Percentiles rank a stretch among this genome's conserved stretches.
These are phyloP conservation scores for Chlamydomonas sphaeroides DNA, from an alignment of 139 green algal species.

Conservation along the genomic window DNA sequence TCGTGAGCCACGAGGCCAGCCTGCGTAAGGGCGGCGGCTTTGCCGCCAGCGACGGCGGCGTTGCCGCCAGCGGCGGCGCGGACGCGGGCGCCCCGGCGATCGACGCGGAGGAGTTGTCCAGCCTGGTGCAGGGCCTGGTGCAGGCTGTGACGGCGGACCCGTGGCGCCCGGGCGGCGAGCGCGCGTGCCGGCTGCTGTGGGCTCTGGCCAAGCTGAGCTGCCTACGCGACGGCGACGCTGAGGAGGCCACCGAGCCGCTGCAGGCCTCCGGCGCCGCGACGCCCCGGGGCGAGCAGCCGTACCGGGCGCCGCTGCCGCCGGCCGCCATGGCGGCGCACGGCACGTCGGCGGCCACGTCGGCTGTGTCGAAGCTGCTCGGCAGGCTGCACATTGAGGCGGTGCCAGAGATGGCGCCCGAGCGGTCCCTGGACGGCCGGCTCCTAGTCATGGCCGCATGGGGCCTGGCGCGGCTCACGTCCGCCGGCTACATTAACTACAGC, in stretches of 20 bases:
- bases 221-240: too few relatives aligned
- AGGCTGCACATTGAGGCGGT: too few relatives aligned
- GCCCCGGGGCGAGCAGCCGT: too few relatives aligned
- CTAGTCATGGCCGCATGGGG: constrained; percentile 27
- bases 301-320: neutral
- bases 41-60: too few relatives aligned
- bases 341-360: too few relatives aligned
- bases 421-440: neutral
- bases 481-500: neutral
- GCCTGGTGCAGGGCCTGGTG: constrained; percentile 4
- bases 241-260: too few relatives aligned
- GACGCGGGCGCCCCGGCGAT: neutral
- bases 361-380: too few relatives aligned
- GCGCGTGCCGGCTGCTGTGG: constrained; percentile 10
- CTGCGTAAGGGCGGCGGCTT: too few relatives aligned
- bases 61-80: neutral
- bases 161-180: neutral
- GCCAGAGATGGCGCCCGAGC: too few relatives aligned
- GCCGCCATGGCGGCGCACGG: neutral
- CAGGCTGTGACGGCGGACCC: neutral
- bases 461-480: neutral
- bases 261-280: too few relatives aligned
- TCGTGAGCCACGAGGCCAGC: too few relatives aligned
- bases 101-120: neutral
- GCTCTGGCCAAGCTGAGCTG: constrained; percentile 41